phyloP scores from a whole-genome alignment of 78 protist species.

The Neovahlkampfia damariscottae region DNA sequence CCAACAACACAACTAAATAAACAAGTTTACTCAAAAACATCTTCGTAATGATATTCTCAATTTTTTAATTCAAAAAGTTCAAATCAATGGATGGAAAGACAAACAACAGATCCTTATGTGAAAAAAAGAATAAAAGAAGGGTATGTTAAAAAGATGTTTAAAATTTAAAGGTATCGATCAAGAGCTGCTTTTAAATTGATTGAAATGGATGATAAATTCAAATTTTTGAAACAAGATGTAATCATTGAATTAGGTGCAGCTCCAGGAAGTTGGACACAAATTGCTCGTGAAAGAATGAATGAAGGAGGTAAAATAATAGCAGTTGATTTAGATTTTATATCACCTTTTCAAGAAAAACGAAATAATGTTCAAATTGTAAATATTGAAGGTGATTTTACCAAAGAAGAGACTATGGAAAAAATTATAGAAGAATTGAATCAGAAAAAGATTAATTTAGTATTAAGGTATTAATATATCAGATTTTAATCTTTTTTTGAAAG shows the following conservation, averaged over 20 bases:
- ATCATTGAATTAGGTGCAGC: constrained; percentile 99
- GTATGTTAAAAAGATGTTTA: too few species aligned
- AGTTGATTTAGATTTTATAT: constrained; percentile 92
- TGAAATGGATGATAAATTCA: constrained; percentile 89
- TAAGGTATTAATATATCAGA: not conserved
- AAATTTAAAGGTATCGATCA: constrained; percentile 89
- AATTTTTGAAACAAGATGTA: constrained; percentile 55
- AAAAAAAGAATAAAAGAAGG: not conserved
- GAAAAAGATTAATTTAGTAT: not conserved
- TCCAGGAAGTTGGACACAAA: constrained; percentile 97
- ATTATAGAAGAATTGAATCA: not conserved
- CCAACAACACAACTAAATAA: not conserved
- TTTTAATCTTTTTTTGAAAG: too few species aligned
- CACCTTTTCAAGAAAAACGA: constrained; percentile 51
- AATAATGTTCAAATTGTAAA: not conserved
- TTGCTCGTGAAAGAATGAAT: constrained; percentile 84
- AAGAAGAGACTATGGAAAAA: not conserved
- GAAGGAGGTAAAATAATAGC: constrained; percentile 68
- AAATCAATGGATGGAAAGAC: not conserved
- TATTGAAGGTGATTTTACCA: not conserved
- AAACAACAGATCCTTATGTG: not conserved
- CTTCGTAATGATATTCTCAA: not conserved
- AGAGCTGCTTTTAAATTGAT: constrained; percentile 98
- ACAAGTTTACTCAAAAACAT: too few species aligned
- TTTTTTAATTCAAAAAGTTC: not conserved